Evolutionary conservation across 1,284 basidiomycete genomes (phyloP).

Genomic region (Melanopsichium pennsylvanicum): DNA sequence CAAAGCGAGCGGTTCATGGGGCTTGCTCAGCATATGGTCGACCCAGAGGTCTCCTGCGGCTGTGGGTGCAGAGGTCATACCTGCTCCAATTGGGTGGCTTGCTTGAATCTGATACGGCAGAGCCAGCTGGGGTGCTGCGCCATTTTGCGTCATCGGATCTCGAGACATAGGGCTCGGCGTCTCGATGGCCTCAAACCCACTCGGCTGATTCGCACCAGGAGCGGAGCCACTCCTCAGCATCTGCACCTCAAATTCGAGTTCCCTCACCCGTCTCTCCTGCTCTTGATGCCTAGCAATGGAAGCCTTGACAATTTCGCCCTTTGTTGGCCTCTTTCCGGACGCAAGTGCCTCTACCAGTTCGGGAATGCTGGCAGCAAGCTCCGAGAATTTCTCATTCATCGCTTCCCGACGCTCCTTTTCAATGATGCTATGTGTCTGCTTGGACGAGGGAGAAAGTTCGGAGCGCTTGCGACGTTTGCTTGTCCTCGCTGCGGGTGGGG

Average conservation of each 20-base stretch:
- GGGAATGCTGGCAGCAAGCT: conserved; percentile 41
- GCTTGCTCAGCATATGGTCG: conserved; percentile 37
- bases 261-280: conserved; percentile 35
- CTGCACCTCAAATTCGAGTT: conserved; percentile 31
- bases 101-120: conserved; percentile 34
- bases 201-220: no score
- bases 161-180: conserved; percentile 4
- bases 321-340: conserved; percentile 37
- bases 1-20: conserved; percentile 6
- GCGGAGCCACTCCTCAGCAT: conserved; percentile 14
- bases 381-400: conserved; percentile 47
- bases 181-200: no score
- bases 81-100: conserved; percentile 33
- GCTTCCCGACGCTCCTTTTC: conserved; percentile 46
- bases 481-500: conserved; percentile 10
- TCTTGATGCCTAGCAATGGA: conserved; percentile 39
- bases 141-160: conserved; percentile 13
- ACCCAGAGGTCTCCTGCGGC: conserved; percentile 37
- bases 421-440: conserved; percentile 45
- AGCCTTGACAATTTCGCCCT: conserved; percentile 51
- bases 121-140: conserved; percentile 7
- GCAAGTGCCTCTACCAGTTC: conserved; percentile 38
- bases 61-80: background rate
- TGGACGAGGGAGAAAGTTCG: conserved; percentile 44
- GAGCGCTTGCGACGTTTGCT: conserved; percentile 41